Base-by-base conservation (phyloP, 148 eudicot species). In the Heliosperma pusillum region DNA sequence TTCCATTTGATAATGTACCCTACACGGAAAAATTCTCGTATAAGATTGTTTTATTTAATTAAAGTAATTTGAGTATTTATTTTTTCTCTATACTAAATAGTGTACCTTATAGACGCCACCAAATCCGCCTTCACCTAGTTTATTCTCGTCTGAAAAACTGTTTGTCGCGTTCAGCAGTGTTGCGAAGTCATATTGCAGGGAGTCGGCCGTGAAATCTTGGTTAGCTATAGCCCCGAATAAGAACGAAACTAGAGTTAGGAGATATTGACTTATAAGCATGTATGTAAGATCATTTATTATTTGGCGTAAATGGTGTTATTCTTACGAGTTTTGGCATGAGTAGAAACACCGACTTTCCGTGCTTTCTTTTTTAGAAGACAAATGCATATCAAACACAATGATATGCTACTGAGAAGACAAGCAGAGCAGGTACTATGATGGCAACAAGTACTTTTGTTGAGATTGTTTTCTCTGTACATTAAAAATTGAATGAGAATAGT, bases 61-160 rank as follows among this genome's bases (percentile, higher is more conserved):
- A n/a, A n/a, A n/a, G n/a, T n/a, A n/a, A n/a, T n/a, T n/a, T 71
- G 40, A 33, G n/a, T n/a, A n/a, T n/a, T n/a, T n/a, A n/a, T n/a
- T n/a, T n/a, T n/a, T n/a, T n/a, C n/a, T n/a, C n/a, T n/a, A n/a
- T n/a, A n/a, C n/a, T n/a, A n/a, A n/a, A n/a, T n/a, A n/a, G n/a
- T 5, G 8, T 77, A 81, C 83, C 83, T 67, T 72, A 17, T 77
- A 81, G 19, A 81, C 80, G 56, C 27, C 40, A 20, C 80, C 81
- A 63, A 81, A 77, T 6, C 84, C 84, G 55, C 80, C 80, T 73
- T 81, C 71, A 3, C 78, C 80, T 25, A 81, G 12, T 58, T 73
- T 81, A 69, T 77, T 81, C 29, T 69, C 71, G 5, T 77, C 66
- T 1, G 74, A 59, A 27, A 79, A 74, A 12, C 53, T 21, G n/a